Base-by-base conservation (phyloP, 164 flowering plant species). In the Vitis rotundifolia region DNA sequence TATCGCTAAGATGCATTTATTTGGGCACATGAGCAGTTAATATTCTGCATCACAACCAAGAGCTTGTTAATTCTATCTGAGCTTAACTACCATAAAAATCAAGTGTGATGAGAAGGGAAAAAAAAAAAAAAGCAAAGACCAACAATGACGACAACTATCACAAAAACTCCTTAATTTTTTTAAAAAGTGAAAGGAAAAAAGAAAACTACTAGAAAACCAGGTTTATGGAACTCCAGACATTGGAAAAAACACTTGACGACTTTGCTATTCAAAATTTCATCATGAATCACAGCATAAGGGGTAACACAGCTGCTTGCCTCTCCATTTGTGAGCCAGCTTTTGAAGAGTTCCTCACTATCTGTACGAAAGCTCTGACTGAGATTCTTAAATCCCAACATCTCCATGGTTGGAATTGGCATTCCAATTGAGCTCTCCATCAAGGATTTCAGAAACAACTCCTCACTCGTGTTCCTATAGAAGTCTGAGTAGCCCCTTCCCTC, bases 341-440 rank as follows among this genome's bases (percentile, higher is more conserved):
- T 86, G 82, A 90, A 90, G 55, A 90, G 90, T 59, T 90, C 95
- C 79, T 88, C 92, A 22, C 95, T 88, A 73, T 90, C 91, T 6
- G 82, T 75, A 3, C 91, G 85, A 63, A 86, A 80, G 52, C 61
- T 82, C 50, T 87, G 90, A 71, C 86, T 76, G 14, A 83, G 76
- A 73, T 86, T 86, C 79, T 75, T 88, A 16, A 90, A 83, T n/a
- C 92, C 92, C 71, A 88, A 68, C 84, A 83, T 83, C 78, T 90
- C 95, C 92, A 86, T 86, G 63, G 79, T 83, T 49, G 92, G 90
- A 11, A 71, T 75, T 9, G 88, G 82, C 87, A 82, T 75, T n/a
- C 84, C 91, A 65, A 80, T 57, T 22, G 92, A 76, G 59, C 76
- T 81, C 73, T 90, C 95, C 88, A 88, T 88, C 72, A 87, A 64